Conservation (phyloP, 257 asterid species). For the Agastache rugosa region DNA sequence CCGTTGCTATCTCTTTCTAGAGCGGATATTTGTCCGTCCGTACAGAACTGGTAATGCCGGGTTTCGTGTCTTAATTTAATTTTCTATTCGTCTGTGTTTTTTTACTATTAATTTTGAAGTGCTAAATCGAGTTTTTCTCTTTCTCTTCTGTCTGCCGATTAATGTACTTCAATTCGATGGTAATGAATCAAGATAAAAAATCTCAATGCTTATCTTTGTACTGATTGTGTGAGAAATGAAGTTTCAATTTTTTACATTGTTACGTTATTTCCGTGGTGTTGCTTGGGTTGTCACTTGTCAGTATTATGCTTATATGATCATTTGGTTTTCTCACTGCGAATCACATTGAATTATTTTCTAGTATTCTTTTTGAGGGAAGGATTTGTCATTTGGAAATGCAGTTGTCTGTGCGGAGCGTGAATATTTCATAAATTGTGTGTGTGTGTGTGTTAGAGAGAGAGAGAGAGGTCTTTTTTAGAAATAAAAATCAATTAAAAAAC, state of each 20-base stretch:
- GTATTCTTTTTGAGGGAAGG: neutral
- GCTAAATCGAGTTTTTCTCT: constrained; percentile 7
- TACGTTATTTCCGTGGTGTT: neutral
- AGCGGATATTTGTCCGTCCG: constrained; percentile 25
- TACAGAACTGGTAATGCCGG: constrained; percentile 38
- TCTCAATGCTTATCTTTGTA: neutral
- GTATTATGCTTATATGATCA: neutral
- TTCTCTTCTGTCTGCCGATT: neutral
- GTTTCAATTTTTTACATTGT: constrained; percentile 1
- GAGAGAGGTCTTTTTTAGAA: constrained; percentile 6
- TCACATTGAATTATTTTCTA: neutral
- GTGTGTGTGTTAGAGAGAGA: neutral
- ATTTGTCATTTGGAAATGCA: constrained; percentile 29
- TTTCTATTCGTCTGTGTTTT: neutral
- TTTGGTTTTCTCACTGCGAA: constrained; percentile 2
- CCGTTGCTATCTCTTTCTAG: constrained; percentile 28
- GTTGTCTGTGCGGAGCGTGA: constrained; percentile 18
- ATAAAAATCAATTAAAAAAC: neutral
- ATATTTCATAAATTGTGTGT: constrained; percentile 1
- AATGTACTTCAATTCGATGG: neutral
- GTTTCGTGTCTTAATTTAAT: neutral
- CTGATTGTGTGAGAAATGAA: neutral
- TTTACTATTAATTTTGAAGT: neutral
- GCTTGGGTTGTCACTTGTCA: neutral
- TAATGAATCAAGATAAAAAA: neutral